Evolutionary conservation across 306 rosid species (phyloP).

Genomic region (Cucurbita maxima): DNA sequence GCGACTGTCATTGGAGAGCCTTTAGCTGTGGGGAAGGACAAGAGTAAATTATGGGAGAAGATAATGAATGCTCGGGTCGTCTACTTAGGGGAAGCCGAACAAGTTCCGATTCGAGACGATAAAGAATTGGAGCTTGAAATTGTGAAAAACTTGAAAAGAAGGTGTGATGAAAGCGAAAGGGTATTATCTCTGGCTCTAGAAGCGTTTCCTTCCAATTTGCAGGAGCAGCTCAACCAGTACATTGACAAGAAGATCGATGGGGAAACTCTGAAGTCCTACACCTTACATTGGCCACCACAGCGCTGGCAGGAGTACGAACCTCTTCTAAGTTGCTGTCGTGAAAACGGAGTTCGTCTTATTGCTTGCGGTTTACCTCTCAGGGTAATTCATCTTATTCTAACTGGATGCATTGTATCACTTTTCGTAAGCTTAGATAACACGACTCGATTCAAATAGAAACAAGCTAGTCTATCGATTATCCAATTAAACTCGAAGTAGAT

Average conservation of each 20-base stretch:
- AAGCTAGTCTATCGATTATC: not conserved
- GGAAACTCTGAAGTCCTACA: slow-evolving; percentile 48
- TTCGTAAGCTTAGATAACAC: not conserved
- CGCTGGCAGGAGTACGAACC: slow-evolving; percentile 96
- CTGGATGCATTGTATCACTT: not conserved
- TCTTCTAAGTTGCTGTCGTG: slow-evolving; percentile 62
- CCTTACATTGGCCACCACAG: slow-evolving; percentile 60
- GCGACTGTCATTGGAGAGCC: slow-evolving; percentile 89
- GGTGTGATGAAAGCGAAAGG: slow-evolving; percentile 43
- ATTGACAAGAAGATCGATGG: slow-evolving; percentile 73
- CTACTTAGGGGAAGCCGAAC: slow-evolving; percentile 89
- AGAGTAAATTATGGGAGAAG: slow-evolving; percentile 85
- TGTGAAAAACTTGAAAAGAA: slow-evolving; percentile 46
- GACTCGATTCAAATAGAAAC: not conserved
- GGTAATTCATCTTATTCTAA: slow-evolving; percentile 25
- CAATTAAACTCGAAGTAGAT: not conserved
- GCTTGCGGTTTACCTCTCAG: slow-evolving; percentile 73
- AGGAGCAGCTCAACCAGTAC: slow-evolving; percentile 59
- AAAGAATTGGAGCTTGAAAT: slow-evolving; percentile 82
- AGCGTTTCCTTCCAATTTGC: slow-evolving; percentile 63
- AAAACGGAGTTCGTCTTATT: slow-evolving; percentile 53
- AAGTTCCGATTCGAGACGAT: slow-evolving; percentile 79
- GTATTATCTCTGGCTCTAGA: slow-evolving; percentile 63
- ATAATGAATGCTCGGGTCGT: slow-evolving; percentile 68
- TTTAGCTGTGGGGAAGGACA: slow-evolving; percentile 74